These are phyloP conservation scores for Hygrophorus russula DNA, from an alignment of 768 basidiomycete genomes.

Conservation along the genomic window DNA sequence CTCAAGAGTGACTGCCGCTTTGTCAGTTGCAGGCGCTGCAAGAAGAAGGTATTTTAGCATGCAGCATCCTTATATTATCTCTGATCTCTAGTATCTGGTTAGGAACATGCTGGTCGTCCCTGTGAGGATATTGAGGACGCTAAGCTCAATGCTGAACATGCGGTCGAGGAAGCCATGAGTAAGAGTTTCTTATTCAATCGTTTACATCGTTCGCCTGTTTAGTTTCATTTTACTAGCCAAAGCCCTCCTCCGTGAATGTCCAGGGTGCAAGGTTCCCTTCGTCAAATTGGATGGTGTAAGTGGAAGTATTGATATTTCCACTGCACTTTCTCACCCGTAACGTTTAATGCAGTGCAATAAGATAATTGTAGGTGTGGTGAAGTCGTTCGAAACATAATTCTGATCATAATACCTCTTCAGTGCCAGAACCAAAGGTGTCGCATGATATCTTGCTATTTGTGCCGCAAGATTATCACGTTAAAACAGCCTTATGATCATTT, in stretches of 20 bases:
- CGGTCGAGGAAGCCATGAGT: slow-evolving; percentile 3
- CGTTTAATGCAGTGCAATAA: not conserved
- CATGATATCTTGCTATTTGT: not conserved
- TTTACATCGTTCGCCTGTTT: no score
- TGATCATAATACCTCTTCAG: not conserved
- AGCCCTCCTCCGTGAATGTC: slow-evolving; percentile 1
- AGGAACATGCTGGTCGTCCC: not conserved
- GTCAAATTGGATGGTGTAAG: not conserved
- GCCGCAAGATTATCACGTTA: slow-evolving; percentile 1
- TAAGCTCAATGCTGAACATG: not conserved
- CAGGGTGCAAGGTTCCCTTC: slow-evolving; percentile 1
- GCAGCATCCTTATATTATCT: not conserved
- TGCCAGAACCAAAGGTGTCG: not conserved
- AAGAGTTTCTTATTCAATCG: not conserved
- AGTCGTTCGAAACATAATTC: not conserved
- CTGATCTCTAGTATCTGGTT: not conserved
- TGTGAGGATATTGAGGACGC: slow-evolving; percentile 3
- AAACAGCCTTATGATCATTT: slow-evolving; percentile 1
- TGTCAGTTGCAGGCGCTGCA: slow-evolving; percentile 2
- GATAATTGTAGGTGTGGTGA: not conserved
- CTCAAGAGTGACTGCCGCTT: not conserved
- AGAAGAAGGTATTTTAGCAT: not conserved
- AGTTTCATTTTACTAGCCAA: not conserved
- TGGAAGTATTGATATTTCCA: not conserved
- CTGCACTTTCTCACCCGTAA: not conserved